phyloP scores from a whole-genome alignment of 148 eudicot species.

The Chenopodium formosanum region DNA sequence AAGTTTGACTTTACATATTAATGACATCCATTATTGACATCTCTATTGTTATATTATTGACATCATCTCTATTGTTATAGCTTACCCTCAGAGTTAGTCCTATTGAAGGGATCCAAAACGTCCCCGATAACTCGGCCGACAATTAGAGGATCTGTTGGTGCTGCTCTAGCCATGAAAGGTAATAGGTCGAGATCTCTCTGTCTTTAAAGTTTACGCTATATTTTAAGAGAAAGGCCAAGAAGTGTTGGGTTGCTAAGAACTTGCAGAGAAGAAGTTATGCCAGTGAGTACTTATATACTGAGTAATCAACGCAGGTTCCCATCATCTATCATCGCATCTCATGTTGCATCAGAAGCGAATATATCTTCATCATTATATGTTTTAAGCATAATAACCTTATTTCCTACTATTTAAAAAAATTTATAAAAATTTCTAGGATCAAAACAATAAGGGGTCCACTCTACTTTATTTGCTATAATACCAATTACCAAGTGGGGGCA shows the following conservation, averaged over 20 bases:
- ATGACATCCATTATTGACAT: slow-evolving; percentile 24
- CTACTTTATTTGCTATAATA: not conserved
- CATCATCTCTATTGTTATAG: slow-evolving; percentile 41
- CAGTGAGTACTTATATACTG: slow-evolving; percentile 20
- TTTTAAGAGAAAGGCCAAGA: too few relatives aligned
- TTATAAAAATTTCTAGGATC: not conserved
- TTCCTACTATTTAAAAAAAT: not conserved
- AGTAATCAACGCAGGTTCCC: not conserved
- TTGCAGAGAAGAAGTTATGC: not conserved
- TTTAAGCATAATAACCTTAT: not conserved
- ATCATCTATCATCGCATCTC: slow-evolving; percentile 5
- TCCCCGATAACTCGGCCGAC: slow-evolving; percentile 83
- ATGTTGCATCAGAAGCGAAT: slow-evolving; percentile 25
- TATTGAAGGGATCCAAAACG: slow-evolving; percentile 67
- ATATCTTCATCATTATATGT: not conserved
- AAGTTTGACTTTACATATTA: too few relatives aligned
- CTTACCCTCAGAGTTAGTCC: slow-evolving; percentile 40
- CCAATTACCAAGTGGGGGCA: slow-evolving; percentile 8
- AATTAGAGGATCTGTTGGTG: slow-evolving; percentile 57
- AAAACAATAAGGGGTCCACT: slow-evolving; percentile 1
- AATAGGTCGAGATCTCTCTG: too few relatives aligned
- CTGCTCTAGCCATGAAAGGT: slow-evolving; percentile 34
- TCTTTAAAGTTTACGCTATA: too few relatives aligned
- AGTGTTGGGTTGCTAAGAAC: not conserved
- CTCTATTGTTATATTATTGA: slow-evolving; percentile 41